Base-by-base conservation (phyloP, 1,139 yeast species). In the Kluyveromyces sp. region DNA sequence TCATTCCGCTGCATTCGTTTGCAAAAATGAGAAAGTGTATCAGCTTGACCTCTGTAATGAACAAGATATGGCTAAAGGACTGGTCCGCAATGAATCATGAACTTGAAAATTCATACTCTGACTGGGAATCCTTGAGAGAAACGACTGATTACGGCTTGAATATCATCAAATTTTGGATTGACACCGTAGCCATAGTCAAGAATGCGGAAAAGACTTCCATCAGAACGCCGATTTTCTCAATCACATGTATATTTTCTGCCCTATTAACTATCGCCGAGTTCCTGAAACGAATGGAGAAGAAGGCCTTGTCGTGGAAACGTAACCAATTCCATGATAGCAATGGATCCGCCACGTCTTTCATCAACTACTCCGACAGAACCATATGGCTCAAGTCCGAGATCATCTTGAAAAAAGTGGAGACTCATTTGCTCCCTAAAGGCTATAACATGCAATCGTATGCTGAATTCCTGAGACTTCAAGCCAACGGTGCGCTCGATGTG, bases 151-250 rank as follows among this genome's bases (percentile, higher is more conserved):
- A 77, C 50, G 74, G 83, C 3, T 61, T 80, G 36, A 81, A 77
- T 47, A 75, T 81, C 22, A 67, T 83, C 46, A 75, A 77, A 46
- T 66, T 82, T 39, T 83, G 92, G 92, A 74, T 77, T 39, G 82
- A 79, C 49, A 78, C 80, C 41, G 79, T 81, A 25, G 74, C 80
- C 12, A 75, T 77, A 40, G 73, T 73, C 22, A 74, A 75, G 45
- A 82, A 80, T 58, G 77, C 82, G 2, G 78, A 76, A 47, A 75
- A 76, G 55, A 77, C 83, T 0, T 74, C 84, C 0, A 72, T 80
- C 41, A 69, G 86, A 52, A 81, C 89, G 0, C 92, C 92, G 2
- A 83, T 82, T 15, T 80, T 81, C 58, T 80, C 83, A 55, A 74
- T 81, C 35, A 78, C 85, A 0, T 79, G 85, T 57, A 70, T 81